Evolutionary conservation across 2,329 filamentous ascomycete species (phyloP), one percentile per base, ranked within the genome.

Genomic region (Botrytis aclada): DNA sequence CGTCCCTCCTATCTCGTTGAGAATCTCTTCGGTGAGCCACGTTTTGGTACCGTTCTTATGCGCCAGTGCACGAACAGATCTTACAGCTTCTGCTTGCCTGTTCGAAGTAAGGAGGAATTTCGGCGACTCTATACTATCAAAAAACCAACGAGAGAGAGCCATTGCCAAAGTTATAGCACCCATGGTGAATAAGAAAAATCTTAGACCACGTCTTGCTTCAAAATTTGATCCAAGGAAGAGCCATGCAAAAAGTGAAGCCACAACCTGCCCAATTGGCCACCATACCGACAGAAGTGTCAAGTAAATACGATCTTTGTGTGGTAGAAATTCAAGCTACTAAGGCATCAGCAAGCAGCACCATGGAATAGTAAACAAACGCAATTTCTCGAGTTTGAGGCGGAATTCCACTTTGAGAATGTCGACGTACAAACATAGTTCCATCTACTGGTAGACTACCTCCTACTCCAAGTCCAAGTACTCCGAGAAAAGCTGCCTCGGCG

Each of bases 231-330:
- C 88, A 72, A 96, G 90, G 77, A 91, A 93, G 63, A 86, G 91
- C 93, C 92, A 95, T 10, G 91, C 93, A 65, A 93, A 85, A 8
- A 92, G 82, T 4, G 90, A 91, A 2, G 92, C 89, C 72, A 91
- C 86, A 12, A 97, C 85, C 79, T 96, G 93, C 9, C 93, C 94
- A 29, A 97, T 83, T 0, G 93, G 92, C 93, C 94, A 97, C 91
- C 93, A 96, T 12, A 94, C 88, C 10, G 92, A 94, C n/a, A 97
- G 85, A 65, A 95, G 85, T 0, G 93, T 96, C 43, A 96, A 84
- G 22, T 96, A 86, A 45, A 89, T 89, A 75, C 89, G 90, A n/a
- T 89, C 91, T 0, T 90, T 88, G 73, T 91, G 90, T 0, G 94
- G 94, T 0, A 97, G 83, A 76, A 95, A 95, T 79, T 97, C 94